Evolutionary conservation across 164 flowering plant species (phyloP).

Genomic region (Berberis thunbergii): DNA sequence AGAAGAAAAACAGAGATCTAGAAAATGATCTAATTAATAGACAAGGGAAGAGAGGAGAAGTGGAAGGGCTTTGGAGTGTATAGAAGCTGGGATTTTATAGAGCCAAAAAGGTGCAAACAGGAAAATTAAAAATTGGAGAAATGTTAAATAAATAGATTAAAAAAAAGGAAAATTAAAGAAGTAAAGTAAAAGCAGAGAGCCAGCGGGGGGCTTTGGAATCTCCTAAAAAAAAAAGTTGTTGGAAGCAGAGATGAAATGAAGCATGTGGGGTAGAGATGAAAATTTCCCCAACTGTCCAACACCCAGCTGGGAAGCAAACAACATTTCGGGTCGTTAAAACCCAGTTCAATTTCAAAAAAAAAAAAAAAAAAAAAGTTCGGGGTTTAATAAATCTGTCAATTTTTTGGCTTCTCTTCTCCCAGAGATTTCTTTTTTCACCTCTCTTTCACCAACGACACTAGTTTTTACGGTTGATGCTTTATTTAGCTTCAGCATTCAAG

Average conservation of each 20-base stretch:
- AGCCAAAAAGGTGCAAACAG: constrained; percentile 5
- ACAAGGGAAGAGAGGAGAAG: constrained; percentile 16
- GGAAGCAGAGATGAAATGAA: constrained; percentile 16
- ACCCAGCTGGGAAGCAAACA: constrained; percentile 31
- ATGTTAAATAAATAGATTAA: background rate
- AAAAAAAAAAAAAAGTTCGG: background rate
- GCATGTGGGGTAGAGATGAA: constrained; percentile 30
- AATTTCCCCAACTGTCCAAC: constrained; percentile 32
- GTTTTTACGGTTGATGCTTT: background rate
- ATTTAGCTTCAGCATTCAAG: background rate
- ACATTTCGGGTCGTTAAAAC: background rate
- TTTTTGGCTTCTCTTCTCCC: background rate
- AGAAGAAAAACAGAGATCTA: constrained; percentile 1
- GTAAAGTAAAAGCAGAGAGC: background rate
- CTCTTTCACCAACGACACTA: constrained; percentile 12
- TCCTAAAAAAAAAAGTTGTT: constrained; percentile 18
- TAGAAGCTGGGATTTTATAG: constrained; percentile 40
- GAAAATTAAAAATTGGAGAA: constrained; percentile 3
- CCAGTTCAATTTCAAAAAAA: background rate
- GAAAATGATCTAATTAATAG: constrained; percentile 8
- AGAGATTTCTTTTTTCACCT: constrained; percentile 8
- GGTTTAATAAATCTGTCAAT: too few species aligned
- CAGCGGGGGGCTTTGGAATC: constrained; percentile 23
- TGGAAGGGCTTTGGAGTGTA: constrained; percentile 36
- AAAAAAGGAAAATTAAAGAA: background rate